Percentiles rank a stretch among this genome's conserved stretches.
Evolutionary conservation across 139 green algal genomes (phyloP).

Genomic region (Pseudopediastrum boryanum): DNA sequence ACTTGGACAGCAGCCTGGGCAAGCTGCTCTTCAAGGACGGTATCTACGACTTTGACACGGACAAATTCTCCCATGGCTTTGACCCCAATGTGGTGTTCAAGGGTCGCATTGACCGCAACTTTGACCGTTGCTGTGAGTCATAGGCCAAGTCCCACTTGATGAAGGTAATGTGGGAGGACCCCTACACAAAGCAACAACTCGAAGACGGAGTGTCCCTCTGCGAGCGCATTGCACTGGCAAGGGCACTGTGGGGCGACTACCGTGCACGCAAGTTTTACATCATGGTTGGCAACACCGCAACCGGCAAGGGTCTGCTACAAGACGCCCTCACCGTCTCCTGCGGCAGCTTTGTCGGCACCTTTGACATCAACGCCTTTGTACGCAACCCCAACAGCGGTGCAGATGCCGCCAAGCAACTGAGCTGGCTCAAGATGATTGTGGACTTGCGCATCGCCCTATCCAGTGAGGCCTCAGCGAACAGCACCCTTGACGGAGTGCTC

Average conservation of each 20-base stretch:
- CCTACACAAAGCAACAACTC: constrained; percentile 15
- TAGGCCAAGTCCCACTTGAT: not conserved
- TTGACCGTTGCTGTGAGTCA: not conserved
- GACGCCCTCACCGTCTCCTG: not conserved
- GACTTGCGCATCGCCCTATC: constrained; percentile 16
- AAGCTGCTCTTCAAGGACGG: constrained; percentile 20
- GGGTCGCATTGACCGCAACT: constrained; percentile 11
- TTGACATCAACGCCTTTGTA: constrained; percentile 11
- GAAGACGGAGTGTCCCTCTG: constrained; percentile 12
- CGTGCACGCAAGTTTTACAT: constrained; percentile 12
- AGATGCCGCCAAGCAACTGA: constrained; percentile 6
- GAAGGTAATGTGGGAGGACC: constrained; percentile 9
- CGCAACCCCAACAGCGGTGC: constrained; percentile 18
- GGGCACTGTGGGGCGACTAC: not conserved
- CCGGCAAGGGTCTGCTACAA: constrained; percentile 3
- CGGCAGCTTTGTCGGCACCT: constrained; percentile 10
- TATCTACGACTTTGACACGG: constrained; percentile 18
- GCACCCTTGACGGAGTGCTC: not conserved
- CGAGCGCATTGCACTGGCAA: constrained; percentile 13
- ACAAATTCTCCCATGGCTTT: constrained; percentile 16
- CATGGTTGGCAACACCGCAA: constrained; percentile 1
- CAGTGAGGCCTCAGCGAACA: not conserved
- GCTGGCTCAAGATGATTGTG: constrained; percentile 20
- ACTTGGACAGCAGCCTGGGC: constrained; percentile 2
- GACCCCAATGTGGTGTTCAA: constrained; percentile 7